Evolutionary conservation across 768 basidiomycete species (phyloP), one percentile per base, ranked within the genome.

Genomic region (Grammothele lineata): DNA sequence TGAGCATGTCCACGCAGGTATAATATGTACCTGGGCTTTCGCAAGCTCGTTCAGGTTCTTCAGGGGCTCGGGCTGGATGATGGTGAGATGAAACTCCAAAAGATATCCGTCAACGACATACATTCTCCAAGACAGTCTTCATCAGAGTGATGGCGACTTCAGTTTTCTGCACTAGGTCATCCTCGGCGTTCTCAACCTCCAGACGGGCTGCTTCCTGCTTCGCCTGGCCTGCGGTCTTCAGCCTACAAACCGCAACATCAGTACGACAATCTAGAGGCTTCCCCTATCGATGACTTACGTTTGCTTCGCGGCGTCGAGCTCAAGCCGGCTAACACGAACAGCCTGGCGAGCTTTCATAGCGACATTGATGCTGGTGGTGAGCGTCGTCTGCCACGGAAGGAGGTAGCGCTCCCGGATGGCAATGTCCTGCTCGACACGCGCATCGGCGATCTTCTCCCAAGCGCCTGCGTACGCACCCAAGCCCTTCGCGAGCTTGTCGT

Each of bases 121-220:
- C 94, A 68, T 97, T 97, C 59, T 98, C 95, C 32, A 99, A 76
- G 14, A 98, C 95, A n/a, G 90, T 87, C 75, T 95, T 95, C 93
- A 96, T 95, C 36, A 92, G 77, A 2, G 87, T 89, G 58, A 96
- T 96, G 1, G 94, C 95, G 24, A 94, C 87, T 66, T 99, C 96
- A 19, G 96, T 99, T 75, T 92, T 92, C 64, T 94, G 93, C 5
- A 98, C 96, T 25, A 98, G 80, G 66, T 94, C 92, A 64, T 99
- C 96, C 58, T 92, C 89, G 8, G 89, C 88, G 53, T 92, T 92
- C 77, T 92, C 89, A 9, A 92, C 88, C 56, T 94, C 91, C 18
- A 96, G 81, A 39, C 89, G 74, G 4, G 92, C 89, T 43, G 96
- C 92, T 62, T 98, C 96, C 64, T 94, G 91, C 70, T 74, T 88